Evolutionary conservation across 208 protist genomes (phyloP), one percentile per base, ranked within the genome.

Genomic region (Wallacemonas sp.): DNA sequence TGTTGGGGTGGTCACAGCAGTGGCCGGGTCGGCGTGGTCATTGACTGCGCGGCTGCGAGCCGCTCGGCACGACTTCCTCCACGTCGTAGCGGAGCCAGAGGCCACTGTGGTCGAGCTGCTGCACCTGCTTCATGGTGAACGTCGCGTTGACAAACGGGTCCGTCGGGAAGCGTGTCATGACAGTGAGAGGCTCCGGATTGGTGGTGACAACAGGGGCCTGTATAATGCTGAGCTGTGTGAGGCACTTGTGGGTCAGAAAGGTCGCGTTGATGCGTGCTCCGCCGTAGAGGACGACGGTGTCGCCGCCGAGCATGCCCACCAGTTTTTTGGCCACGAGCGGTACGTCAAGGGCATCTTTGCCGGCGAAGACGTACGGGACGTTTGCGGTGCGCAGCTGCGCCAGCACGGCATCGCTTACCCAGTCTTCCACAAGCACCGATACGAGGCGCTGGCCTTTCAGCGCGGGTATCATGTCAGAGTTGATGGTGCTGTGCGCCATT

Each of bases 291-390:
- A 59, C 32, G 15, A 74, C 61, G n/a, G 26, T 30, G 37, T 68
- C 32, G 24, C 38, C 63, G 1, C 63, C 54, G 33, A 74, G 63
- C 26, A 66, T 45, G 41, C 26, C 58, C 19, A 39, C 45, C 22
- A 73, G 34, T 53, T 64, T 73, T 1, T 67, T n/a, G 45, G 45
- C 46, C 15, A 62, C 57, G 2, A 62, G 26, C 15, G 46, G 21
- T 22, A 50, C 64, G 53, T 73, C 68, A 34, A 73, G 60, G 36
- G 41, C 50, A 9, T 38, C 39, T 36, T 73, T 67, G 54, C 68
- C 68, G 21, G 68, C 68, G 41, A 73, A 73, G 36, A 73, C 38
- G 60, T 73, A 73, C 44, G 68, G 68, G 26, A 73, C 61, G 32
- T 63, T 44, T 12, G 38, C 54, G 21, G 42, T 29, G 17, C 42